Base-by-base conservation (phyloP, 2,329 filamentous ascomycete species). In the Pestalotiopsis sp. region DNA sequence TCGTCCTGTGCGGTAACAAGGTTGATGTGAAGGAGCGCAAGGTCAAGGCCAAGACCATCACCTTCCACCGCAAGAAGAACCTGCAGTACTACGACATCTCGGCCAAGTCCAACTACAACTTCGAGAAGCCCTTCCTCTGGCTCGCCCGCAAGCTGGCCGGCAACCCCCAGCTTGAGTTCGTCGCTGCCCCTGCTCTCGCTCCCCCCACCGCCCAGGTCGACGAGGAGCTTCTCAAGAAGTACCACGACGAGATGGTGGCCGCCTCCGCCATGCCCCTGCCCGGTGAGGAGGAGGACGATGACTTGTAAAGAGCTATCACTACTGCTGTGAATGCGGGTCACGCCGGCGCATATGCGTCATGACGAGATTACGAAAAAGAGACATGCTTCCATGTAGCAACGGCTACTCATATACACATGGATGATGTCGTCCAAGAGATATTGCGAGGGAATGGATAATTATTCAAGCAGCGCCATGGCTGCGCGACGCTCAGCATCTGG, bases 61-160 rank as follows among this genome's bases (percentile, higher is more conserved):
- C 96, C 76, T 99, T 99, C 93, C 96, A 99, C 90, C 94, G 96
- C 86, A 99, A 99, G 94, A 99, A 99, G 92, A 99, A 98, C 87
- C 92, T 99, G 66, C 96, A 99, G 87, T 99, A 98, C 91, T 99
- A 99, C 90, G 96, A 98, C 78, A 98, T 98, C 83, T 98, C 94
- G 57, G 96, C 96, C 85, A 99, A 98, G 89, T 98, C 95, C 81
- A 98, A 98, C 90, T 98, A 99, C 88, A 98, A 98, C 91, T 98
- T 98, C 84, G 95, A 98, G 92, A 99, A 98, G 91, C 95, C 95
- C 73, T 98, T 99, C 94, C 92, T 98, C 78, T 98, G 96, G 96
- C 92, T 99, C 78, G 95, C 95, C 77, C 92, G 96, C 84, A 99
- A 99, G 91, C 91, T 99, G 69, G 95, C 97, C 77, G 96, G 95